These are phyloP conservation scores for Trichoderma cornu-damae DNA, from an alignment of 2,329 filamentous ascomycete genomes.

Conservation along the genomic window DNA sequence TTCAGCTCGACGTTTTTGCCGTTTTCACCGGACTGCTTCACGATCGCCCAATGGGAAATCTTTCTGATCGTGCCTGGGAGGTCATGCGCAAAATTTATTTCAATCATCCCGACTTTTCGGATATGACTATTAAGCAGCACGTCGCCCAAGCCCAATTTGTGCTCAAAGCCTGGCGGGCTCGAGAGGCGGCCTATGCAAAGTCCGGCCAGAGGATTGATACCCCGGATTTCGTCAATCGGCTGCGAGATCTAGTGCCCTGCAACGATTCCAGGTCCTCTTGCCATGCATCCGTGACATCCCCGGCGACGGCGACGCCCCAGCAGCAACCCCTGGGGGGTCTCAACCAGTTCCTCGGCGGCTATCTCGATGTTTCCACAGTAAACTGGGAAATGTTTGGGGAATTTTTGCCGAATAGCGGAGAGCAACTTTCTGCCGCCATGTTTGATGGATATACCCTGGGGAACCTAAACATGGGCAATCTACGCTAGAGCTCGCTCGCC, in stretches of 20 bases:
- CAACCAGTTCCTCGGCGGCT: constrained; percentile 43
- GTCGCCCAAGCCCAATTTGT: constrained; percentile 43
- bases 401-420: constrained; percentile 25
- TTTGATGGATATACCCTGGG: constrained; percentile 29
- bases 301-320: constrained; percentile 26
- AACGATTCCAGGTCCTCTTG: constrained; percentile 34
- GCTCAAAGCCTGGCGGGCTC: constrained; percentile 49
- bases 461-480: constrained; percentile 17
- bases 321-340: constrained; percentile 28
- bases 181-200: constrained; percentile 40
- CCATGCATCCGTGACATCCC: constrained; percentile 27
- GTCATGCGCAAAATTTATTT: constrained; percentile 43
- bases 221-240: constrained; percentile 43
- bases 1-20: constrained; percentile 52
- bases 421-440: constrained; percentile 30
- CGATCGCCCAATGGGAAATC: constrained; percentile 42
- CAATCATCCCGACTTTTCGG: constrained; percentile 47
- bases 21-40: constrained; percentile 52
- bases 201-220: constrained; percentile 36
- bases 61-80: constrained; percentile 52
- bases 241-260: constrained; percentile 41
- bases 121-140: constrained; percentile 43
- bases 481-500: not conserved
- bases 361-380: constrained; percentile 40
- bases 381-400: constrained; percentile 45